Evolutionary conservation across 2,329 filamentous ascomycete genomes (phyloP).

Genomic region (Lasiodiplodia theobromae): DNA sequence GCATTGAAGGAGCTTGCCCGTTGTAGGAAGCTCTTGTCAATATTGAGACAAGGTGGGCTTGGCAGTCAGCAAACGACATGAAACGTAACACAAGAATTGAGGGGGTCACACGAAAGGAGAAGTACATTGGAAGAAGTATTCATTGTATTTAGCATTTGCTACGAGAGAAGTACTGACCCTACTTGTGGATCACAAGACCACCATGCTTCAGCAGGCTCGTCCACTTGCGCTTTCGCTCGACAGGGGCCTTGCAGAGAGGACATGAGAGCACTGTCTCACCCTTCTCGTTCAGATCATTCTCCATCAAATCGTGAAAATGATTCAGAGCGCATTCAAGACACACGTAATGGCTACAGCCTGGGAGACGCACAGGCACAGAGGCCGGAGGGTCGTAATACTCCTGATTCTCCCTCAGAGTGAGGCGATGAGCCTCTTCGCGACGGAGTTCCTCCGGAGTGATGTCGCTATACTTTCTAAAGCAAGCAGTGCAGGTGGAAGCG

Average conservation of each 20-base stretch:
- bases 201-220: background rate
- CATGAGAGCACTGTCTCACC: background rate
- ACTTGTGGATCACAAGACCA: background rate
- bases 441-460: background rate
- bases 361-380: background rate
- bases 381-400: background rate
- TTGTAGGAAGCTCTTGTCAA: background rate
- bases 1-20: background rate
- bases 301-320: conserved; percentile 7
- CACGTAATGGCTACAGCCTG: background rate
- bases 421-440: conserved; percentile 1
- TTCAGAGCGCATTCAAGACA: conserved; percentile 12
- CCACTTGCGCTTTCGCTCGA: background rate
- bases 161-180: background rate
- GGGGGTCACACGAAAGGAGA: background rate
- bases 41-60: background rate
- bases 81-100: background rate
- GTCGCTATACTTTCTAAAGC: background rate
- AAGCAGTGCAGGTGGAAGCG: background rate
- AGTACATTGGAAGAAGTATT: background rate
- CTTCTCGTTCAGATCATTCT: conserved; percentile 1
- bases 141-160: background rate
- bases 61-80: background rate
- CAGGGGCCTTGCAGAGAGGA: background rate
- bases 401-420: background rate